Evolutionary conservation across 805 yeast species (phyloP).

Genomic region (Kodamaea restingae): DNA sequence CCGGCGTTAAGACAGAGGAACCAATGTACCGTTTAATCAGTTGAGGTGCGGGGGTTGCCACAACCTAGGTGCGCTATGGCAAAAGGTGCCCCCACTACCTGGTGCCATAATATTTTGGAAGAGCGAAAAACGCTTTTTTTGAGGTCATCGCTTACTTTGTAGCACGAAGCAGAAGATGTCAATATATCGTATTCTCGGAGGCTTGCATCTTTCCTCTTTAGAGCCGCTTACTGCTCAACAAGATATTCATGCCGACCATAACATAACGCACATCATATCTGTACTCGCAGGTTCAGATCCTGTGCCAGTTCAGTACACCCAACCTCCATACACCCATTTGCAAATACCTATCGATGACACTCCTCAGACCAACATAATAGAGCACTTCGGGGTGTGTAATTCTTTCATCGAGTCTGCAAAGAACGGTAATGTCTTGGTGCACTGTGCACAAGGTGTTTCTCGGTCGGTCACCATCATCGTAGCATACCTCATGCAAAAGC

Average conservation of each 20-base stretch:
- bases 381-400: constrained; percentile 57
- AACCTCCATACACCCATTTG: constrained; percentile 42
- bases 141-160: constrained; percentile 4
- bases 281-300: constrained; percentile 51
- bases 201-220: constrained; percentile 70
- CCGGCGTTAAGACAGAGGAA: too few relatives aligned
- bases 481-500: constrained; percentile 48
- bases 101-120: too few relatives aligned
- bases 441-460: constrained; percentile 44
- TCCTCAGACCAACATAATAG: constrained; percentile 59
- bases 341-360: constrained; percentile 75
- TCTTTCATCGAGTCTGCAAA: constrained; percentile 60
- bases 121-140: constrained; percentile 3
- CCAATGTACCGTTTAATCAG: too few relatives aligned
- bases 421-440: constrained; percentile 39
- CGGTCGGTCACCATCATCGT: constrained; percentile 44
- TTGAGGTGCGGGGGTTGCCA: too few relatives aligned
- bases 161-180: constrained; percentile 2
- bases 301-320: constrained; percentile 48
- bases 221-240: constrained; percentile 55
- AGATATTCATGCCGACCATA: constrained; percentile 47
- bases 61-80: too few relatives aligned
- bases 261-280: constrained; percentile 71
- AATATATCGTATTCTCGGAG: constrained; percentile 68
- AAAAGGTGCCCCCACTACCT: too few relatives aligned